These are phyloP conservation scores for Afroboletus lepidellus DNA, from an alignment of 1,284 basidiomycete genomes.

Conservation along the genomic window DNA sequence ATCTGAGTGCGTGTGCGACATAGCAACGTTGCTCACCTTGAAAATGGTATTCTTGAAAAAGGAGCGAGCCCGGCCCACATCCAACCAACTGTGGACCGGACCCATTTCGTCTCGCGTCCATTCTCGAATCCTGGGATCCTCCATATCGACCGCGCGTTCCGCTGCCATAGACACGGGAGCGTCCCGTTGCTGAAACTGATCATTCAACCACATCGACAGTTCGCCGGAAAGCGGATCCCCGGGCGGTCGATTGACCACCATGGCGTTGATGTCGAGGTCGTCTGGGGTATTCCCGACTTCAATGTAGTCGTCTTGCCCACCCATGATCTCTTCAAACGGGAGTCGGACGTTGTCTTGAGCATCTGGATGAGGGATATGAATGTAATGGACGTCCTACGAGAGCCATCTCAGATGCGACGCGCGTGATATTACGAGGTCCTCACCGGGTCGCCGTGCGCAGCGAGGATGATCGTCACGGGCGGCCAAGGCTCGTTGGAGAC, in stretches of 20 bases:
- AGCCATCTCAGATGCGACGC: background rate
- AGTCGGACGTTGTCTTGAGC: slow-evolving; percentile 18
- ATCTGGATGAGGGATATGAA: slow-evolving; percentile 30
- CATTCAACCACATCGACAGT: slow-evolving; percentile 30
- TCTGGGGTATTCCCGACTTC: slow-evolving; percentile 16
- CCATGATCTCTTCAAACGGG: slow-evolving; percentile 29
- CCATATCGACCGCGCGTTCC: slow-evolving; percentile 30
- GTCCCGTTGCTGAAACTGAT: slow-evolving; percentile 28
- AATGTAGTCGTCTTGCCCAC: slow-evolving; percentile 30
- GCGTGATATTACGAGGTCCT: slow-evolving; percentile 8
- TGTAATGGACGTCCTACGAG: slow-evolving; percentile 28
- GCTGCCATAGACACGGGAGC: slow-evolving; percentile 14
- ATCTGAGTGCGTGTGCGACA: slow-evolving; percentile 1
- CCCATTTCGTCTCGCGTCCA: slow-evolving; percentile 34
- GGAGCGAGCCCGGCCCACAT: slow-evolving; percentile 18
- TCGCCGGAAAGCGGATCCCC: slow-evolving; percentile 18
- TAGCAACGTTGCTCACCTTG: slow-evolving; percentile 20
- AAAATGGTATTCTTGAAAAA: slow-evolving; percentile 23
- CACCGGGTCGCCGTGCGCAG: slow-evolving; percentile 34
- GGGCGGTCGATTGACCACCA: slow-evolving; percentile 19
- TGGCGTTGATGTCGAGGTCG: slow-evolving; percentile 21
- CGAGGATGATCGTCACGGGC: slow-evolving; percentile 34
- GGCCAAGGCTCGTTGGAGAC: slow-evolving; percentile 27
- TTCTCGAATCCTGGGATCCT: slow-evolving; percentile 39
- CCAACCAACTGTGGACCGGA: slow-evolving; percentile 26